Evolutionary conservation across 192 early-diverging fungal genomes (phyloP), one percentile per base, ranked within the genome.

Genomic region (Podila horticola): DNA sequence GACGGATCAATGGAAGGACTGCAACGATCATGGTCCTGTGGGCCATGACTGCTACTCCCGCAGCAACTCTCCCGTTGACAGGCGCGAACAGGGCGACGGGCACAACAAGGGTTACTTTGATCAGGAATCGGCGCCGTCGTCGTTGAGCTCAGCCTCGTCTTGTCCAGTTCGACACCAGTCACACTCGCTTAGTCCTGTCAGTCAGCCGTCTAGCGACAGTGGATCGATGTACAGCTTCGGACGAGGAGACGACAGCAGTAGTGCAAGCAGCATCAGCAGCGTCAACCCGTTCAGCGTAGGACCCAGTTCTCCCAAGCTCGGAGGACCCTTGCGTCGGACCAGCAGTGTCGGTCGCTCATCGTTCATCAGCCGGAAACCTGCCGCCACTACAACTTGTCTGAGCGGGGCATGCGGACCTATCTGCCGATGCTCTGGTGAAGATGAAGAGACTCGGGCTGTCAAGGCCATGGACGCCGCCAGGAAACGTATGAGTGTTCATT

Each of bases 381-480:
- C 33, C 3, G 77, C 60, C 0, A 66, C 61, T 6, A 62, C 69
- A 2, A 33, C 64, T 30, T 81, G 77, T 52, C 22, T 81, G 61
- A 81, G 66, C 17, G 77, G 77, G 28, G 77, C 77, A 22, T 81
- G 77, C 26, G 77, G 77, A 48, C 41, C 63, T 24, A 67, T 81
- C 22, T 81, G 77, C 36, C 51, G 71, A 10, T 81, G 77, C 49
- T 81, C 77, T 38, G 70, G 62, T 10, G 77, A 81, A 55, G 77
- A 81, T 63, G 77, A 81, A 49, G 77, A 81, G 49, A 71, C 71
- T 5, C 71, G 77, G 29, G 71, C 71, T 4, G 77, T 67, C 55
- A 81, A 73, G 48, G 77, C 77, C 8, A 73, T 81, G 71, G 77
- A 81, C 29, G 77, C 77, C 11, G 77, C 77, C n/a, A 71, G 77